Conservation (phyloP, 805 yeast species). For the Schwanniomyces polymorphus region DNA sequence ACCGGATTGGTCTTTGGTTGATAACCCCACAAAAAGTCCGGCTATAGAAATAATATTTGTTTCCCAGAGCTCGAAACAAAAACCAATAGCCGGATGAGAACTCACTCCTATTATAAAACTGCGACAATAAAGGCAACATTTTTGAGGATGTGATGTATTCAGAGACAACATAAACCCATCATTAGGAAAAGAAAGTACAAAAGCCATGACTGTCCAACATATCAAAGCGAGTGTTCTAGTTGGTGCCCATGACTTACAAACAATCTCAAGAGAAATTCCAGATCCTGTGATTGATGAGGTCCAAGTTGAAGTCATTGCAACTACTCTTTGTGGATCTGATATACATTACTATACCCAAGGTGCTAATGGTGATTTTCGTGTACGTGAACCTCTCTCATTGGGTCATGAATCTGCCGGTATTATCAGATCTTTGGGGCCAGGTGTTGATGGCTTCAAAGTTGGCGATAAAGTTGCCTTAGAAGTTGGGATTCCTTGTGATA, state of each 20-base stretch:
- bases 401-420: slow-evolving; percentile 50
- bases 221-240: slow-evolving; percentile 2
- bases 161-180: neutral
- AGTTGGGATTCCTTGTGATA: slow-evolving; percentile 55
- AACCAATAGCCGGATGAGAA: slow-evolving; percentile 1
- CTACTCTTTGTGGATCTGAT: slow-evolving; percentile 25
- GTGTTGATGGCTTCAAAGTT: slow-evolving; percentile 36
- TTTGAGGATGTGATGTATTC: neutral
- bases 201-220: slow-evolving; percentile 1
- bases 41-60: slow-evolving; percentile 1
- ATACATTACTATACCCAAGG: slow-evolving; percentile 21
- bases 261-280: slow-evolving; percentile 3
- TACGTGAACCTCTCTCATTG: slow-evolving; percentile 34
- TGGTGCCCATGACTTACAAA: slow-evolving; percentile 1
- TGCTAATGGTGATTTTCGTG: slow-evolving; percentile 26
- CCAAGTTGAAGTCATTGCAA: slow-evolving; percentile 16
- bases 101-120: neutral
- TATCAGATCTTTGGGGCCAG: slow-evolving; percentile 48
- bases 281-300: slow-evolving; percentile 12
- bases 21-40: slow-evolving; percentile 1
- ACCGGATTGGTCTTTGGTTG: neutral
- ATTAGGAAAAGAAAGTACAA: neutral
- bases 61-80: slow-evolving; percentile 1
- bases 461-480: slow-evolving; percentile 54
- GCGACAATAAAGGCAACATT: neutral